Base-by-base conservation (phyloP, 2,329 filamentous ascomycete genomes). In the Alternaria gansuensis region DNA sequence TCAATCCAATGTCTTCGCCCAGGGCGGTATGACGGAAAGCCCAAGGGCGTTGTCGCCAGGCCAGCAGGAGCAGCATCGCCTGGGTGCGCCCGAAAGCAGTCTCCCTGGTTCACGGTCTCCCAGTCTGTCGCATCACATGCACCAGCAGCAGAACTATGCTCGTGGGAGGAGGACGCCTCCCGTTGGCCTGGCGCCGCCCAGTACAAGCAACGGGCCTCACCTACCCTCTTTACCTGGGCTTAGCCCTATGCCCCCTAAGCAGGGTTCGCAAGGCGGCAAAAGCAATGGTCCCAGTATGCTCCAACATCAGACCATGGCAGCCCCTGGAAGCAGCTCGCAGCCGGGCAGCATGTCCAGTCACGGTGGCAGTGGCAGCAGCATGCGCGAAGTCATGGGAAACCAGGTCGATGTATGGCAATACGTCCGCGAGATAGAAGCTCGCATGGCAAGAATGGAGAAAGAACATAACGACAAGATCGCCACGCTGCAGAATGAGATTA, bases 1-100 rank as follows among this genome's bases (percentile, higher is more conserved):
- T 34, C 72, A 75, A 63, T 54, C 81, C 81, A 45, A 85, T 84
- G 84, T 93, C 64, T 96, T 92, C 73, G 85, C 87, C 8, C 88
- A 92, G 64, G 85, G 86, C 52, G 79, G 80, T 53, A 90, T 96
- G 81, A 95, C 90, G 3, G 92, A 97, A 77, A 96, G 91, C 65
- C 92, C 93, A 0, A 96, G 93, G 73, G 90, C 93, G 4, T 82
- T 96, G 39, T 93, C 89, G 60, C 90, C 90, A n/a, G 83, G 83
- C 17, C 82, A 82, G 57, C 80, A 82, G 63, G 80, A 83, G 21
- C 82, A 84, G 56, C 79, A 79, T 78, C 74, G 83, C 21, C 82
- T 89, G 49, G 86, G 87, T 64, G 77, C 83, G 14, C 77, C 80
- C 29, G 77, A 84, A 60, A 79, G 72, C 39, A 75, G 69, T 54